Conservation (phyloP, 139 green algal species). For the Picochlorum sp. region DNA sequence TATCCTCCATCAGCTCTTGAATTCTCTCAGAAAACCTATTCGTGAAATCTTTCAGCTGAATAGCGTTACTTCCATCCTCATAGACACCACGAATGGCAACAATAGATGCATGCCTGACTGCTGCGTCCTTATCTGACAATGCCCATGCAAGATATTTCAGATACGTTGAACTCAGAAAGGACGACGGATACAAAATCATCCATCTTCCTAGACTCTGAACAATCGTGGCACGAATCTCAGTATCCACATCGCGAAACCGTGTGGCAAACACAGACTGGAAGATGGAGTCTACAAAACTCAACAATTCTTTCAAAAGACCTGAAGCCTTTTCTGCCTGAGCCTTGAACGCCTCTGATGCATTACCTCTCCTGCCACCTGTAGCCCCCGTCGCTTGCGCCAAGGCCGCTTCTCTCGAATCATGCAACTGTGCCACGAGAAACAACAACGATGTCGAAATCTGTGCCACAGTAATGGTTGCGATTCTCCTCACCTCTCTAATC, state of each 20-base stretch:
- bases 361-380: slow-evolving; percentile 15
- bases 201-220: slow-evolving; percentile 77
- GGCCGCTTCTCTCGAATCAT: slow-evolving; percentile 43
- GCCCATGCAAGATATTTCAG: slow-evolving; percentile 97
- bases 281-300: slow-evolving; percentile 34
- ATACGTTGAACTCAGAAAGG: slow-evolving; percentile 77
- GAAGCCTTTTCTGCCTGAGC: slow-evolving; percentile 38
- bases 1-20: slow-evolving; percentile 72
- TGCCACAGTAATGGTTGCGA: slow-evolving; percentile 52
- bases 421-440: slow-evolving; percentile 26
- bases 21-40: slow-evolving; percentile 70
- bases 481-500: slow-evolving; percentile 47
- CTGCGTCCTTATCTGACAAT: slow-evolving; percentile 69
- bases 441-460: slow-evolving; percentile 62
- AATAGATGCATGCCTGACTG: slow-evolving; percentile 49
- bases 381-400: slow-evolving; percentile 44
- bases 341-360: slow-evolving; percentile 27
- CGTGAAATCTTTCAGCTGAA: slow-evolving; percentile 59
- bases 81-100: slow-evolving; percentile 56
- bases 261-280: slow-evolving; percentile 51
- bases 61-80: slow-evolving; percentile 37
- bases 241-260: slow-evolving; percentile 60
- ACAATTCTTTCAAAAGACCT: slow-evolving; percentile 35
- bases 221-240: slow-evolving; percentile 59
- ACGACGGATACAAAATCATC: slow-evolving; percentile 53